A percentile compares a stretch with the other conserved stretches of the same genome.
Conservation (phyloP, 768 basidiomycete genomes). For the Hemileccinum impolitum region DNA sequence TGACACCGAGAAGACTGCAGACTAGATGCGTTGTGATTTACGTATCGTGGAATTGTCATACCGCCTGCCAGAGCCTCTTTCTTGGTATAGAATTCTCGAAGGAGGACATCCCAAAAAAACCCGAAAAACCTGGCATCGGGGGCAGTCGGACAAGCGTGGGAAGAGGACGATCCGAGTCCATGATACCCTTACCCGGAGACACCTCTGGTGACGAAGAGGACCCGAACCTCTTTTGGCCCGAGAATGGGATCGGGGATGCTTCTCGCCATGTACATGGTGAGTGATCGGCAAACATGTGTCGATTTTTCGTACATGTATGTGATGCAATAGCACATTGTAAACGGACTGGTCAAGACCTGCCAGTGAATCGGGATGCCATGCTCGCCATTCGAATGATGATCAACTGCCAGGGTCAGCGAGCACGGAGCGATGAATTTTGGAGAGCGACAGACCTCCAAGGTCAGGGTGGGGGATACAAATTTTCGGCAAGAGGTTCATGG, state of each 20-base stretch:
- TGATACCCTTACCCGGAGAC: slow-evolving; percentile 53
- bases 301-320: slow-evolving; percentile 41
- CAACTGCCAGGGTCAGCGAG: slow-evolving; percentile 32
- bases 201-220: slow-evolving; percentile 55
- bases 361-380: neutral
- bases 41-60: slow-evolving; percentile 19
- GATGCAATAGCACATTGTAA: slow-evolving; percentile 48
- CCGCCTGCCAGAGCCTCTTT: slow-evolving; percentile 56
- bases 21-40: slow-evolving; percentile 31
- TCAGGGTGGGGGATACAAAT: slow-evolving; percentile 52
- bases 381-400: slow-evolving; percentile 59
- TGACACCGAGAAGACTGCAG: slow-evolving; percentile 68
- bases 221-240: slow-evolving; percentile 67
- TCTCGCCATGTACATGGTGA: slow-evolving; percentile 23
- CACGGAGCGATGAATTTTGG: neutral
- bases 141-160: neutral
- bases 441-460: slow-evolving; percentile 45
- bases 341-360: neutral
- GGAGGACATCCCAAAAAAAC: slow-evolving; percentile 59
- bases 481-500: slow-evolving; percentile 58
- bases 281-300: too few species aligned
- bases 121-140: slow-evolving; percentile 58
- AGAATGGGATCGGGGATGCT: slow-evolving; percentile 55
- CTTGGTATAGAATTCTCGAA: slow-evolving; percentile 56
- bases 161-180: neutral